phyloP scores from a whole-genome alignment of 2,329 filamentous ascomycete genomes.

The Aspergillus arachidicola region DNA sequence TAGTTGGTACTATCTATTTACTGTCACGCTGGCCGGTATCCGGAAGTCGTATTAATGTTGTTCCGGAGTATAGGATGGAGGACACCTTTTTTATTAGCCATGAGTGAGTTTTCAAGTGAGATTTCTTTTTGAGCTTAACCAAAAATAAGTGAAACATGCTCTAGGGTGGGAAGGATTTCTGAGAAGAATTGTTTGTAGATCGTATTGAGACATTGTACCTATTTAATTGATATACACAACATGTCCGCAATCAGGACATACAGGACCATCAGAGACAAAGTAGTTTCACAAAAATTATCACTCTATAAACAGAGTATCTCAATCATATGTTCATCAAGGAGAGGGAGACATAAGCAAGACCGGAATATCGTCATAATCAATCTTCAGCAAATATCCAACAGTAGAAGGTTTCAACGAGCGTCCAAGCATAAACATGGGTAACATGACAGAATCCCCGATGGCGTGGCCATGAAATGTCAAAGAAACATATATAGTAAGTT shows the following conservation, averaged over 20 bases:
- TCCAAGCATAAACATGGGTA: conserved; percentile 13
- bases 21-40: conserved; percentile 28
- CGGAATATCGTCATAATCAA: conserved; percentile 10
- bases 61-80: conserved; percentile 24
- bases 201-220: background rate
- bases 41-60: conserved; percentile 26
- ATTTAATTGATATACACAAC: conserved; percentile 6
- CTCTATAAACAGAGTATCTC: conserved; percentile 18
- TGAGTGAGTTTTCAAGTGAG: background rate
- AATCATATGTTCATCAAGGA: conserved; percentile 25
- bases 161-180: background rate
- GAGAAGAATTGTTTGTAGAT: background rate
- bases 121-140: background rate
- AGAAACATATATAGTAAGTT: conserved; percentile 2
- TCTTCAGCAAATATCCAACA: conserved; percentile 10
- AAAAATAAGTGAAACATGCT: background rate
- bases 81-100: background rate
- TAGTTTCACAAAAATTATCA: conserved; percentile 17
- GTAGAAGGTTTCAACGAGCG: conserved; percentile 11
- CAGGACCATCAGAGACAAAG: conserved; percentile 12
- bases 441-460: conserved; percentile 4
- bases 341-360: conserved; percentile 15
- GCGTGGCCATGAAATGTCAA: conserved; percentile 9
- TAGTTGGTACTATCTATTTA: conserved; percentile 18
- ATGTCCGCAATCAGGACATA: background rate